phyloP scores from a whole-genome alignment of 768 basidiomycete genomes.

The Termitomyces heimii region DNA sequence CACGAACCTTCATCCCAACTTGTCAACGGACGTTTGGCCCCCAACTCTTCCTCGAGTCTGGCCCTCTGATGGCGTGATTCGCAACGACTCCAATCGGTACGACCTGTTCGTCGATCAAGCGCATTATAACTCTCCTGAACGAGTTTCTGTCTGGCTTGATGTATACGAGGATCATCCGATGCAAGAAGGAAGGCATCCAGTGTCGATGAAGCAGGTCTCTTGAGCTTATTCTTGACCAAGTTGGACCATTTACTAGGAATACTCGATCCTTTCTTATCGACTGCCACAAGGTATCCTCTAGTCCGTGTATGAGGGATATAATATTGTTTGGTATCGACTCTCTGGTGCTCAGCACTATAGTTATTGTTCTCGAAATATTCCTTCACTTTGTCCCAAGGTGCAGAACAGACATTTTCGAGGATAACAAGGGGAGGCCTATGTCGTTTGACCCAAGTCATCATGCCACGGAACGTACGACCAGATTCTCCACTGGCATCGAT shows the following conservation, averaged over 20 bases:
- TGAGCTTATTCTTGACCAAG: constrained; percentile 52
- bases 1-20: constrained; percentile 85
- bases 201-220: constrained; percentile 82
- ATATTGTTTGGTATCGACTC: constrained; percentile 83
- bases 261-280: constrained; percentile 54
- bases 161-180: constrained; percentile 87
- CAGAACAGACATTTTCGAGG: constrained; percentile 89
- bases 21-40: constrained; percentile 80
- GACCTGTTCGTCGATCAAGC: constrained; percentile 61
- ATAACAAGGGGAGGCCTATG: constrained; percentile 91
- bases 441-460: constrained; percentile 87
- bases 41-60: constrained; percentile 76
- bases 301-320: constrained; percentile 96
- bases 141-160: constrained; percentile 81
- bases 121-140: constrained; percentile 62
- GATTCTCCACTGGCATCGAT: constrained; percentile 91
- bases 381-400: constrained; percentile 80
- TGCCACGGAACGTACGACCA: constrained; percentile 88
- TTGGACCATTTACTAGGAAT: constrained; percentile 69
- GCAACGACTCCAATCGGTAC: constrained; percentile 88
- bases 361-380: constrained; percentile 67
- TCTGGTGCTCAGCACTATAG: constrained; percentile 65
- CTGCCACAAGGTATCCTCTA: constrained; percentile 81
- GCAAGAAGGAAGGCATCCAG: constrained; percentile 90
- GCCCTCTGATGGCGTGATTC: constrained; percentile 89